Evolutionary conservation across 305 asterid genomes (phyloP).

Genomic region (Euphrasia arctica): DNA sequence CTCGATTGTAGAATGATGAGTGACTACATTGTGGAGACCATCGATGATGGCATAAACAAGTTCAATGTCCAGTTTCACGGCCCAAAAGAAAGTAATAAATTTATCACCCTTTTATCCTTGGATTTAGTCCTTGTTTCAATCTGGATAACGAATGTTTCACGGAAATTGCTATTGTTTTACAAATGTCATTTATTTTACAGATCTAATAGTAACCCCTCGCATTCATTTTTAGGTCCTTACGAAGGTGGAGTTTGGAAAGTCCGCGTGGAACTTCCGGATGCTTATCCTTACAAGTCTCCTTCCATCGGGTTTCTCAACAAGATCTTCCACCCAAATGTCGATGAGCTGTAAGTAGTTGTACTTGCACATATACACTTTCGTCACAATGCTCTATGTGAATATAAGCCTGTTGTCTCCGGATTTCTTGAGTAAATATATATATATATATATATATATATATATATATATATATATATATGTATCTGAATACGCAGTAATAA

Average conservation of each 20-base stretch:
- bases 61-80: constrained; percentile 88
- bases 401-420: too few relatives aligned
- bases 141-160: neutral
- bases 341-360: constrained; percentile 68
- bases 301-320: constrained; percentile 90
- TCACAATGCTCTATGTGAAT: too few relatives aligned
- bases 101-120: constrained; percentile 9
- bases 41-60: constrained; percentile 81
- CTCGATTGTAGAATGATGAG: constrained; percentile 81
- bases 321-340: constrained; percentile 92
- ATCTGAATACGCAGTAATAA: neutral
- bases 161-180: neutral
- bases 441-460: too few relatives aligned
- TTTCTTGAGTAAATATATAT: neutral
- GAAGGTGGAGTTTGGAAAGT: constrained; percentile 96
- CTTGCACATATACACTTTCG: too few relatives aligned
- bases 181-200: constrained; percentile 7
- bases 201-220: neutral
- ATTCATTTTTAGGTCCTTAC: constrained; percentile 59
- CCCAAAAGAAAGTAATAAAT: constrained; percentile 83
- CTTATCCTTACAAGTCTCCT: constrained; percentile 94
- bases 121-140: neutral
- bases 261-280: constrained; percentile 87
- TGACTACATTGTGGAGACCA: constrained; percentile 78
- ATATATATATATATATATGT: neutral